phyloP scores from a whole-genome alignment of 345 rosid genomes.

The Brassica carinata region DNA sequence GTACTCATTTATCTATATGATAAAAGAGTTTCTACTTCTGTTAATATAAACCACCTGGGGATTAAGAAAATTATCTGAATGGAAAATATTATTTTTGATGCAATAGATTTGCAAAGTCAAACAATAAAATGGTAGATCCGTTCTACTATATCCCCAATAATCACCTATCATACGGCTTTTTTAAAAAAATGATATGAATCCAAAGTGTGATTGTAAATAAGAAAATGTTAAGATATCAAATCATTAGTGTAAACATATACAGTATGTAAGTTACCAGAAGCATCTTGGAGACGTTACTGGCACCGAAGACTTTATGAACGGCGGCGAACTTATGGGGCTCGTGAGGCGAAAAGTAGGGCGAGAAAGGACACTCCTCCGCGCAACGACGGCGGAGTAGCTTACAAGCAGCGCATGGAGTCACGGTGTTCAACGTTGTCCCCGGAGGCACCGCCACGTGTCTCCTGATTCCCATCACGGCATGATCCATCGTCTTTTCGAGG shows the following conservation, averaged over 20 bases:
- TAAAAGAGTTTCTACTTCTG: not conserved
- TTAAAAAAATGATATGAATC: not conserved
- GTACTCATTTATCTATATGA: not conserved
- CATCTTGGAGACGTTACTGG: slow-evolving; percentile 83
- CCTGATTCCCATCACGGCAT: slow-evolving; percentile 48
- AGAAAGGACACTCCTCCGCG: slow-evolving; percentile 79
- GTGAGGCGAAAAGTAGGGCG: slow-evolving; percentile 75
- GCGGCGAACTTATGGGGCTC: slow-evolving; percentile 81
- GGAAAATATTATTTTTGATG: not conserved
- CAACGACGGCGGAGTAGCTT: slow-evolving; percentile 77
- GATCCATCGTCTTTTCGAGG: slow-evolving; percentile 34
- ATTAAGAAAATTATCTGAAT: not conserved
- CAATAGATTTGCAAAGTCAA: slow-evolving; percentile 14
- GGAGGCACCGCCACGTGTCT: slow-evolving; percentile 52
- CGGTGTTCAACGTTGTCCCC: slow-evolving; percentile 52
- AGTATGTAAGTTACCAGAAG: slow-evolving; percentile 46
- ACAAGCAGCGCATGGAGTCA: slow-evolving; percentile 89
- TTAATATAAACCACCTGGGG: not conserved
- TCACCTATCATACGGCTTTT: not conserved
- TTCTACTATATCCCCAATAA: slow-evolving; percentile 18
- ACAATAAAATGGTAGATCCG: slow-evolving; percentile 19
- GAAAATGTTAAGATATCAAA: not conserved
- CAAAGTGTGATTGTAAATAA: slow-evolving; percentile 8
- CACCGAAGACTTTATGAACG: slow-evolving; percentile 83
- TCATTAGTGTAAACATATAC: not conserved